These are phyloP conservation scores for Naganishia sp. DNA, from an alignment of 1,284 basidiomycete genomes.

Conservation along the genomic window DNA sequence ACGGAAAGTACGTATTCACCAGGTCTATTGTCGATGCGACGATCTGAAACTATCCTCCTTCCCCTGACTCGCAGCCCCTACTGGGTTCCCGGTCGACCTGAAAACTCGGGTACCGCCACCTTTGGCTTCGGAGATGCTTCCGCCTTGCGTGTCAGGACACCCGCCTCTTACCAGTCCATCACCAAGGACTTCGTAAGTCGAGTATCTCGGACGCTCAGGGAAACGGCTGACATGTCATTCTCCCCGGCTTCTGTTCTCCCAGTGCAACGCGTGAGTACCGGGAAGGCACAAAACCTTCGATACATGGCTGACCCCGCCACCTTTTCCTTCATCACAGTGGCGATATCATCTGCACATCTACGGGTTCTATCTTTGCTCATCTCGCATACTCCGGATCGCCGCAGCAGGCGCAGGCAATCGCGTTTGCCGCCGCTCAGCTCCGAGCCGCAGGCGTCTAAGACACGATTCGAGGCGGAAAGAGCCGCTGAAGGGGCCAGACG, in stretches of 20 bases:
- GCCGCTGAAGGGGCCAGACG: neutral
- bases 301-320: neutral
- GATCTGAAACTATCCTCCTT: neutral
- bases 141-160: conserved; percentile 3
- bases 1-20: conserved; percentile 17
- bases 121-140: conserved; percentile 19
- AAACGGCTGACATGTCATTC: neutral
- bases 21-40: too few relatives aligned
- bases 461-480: too few relatives aligned
- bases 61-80: conserved; percentile 6
- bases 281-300: neutral
- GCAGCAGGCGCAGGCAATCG: conserved; percentile 17
- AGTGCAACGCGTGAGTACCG: conserved; percentile 15
- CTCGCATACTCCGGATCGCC: conserved; percentile 22
- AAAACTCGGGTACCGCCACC: conserved; percentile 23
- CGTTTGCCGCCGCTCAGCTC: conserved; percentile 14
- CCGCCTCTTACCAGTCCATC: conserved; percentile 11
- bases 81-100: conserved; percentile 24
- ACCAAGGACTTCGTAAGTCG: conserved; percentile 25
- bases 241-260: neutral
- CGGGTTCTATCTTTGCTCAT: conserved; percentile 20
- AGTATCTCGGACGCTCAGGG: neutral
- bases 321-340: neutral
- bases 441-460: conserved; percentile 9
- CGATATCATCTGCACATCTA: conserved; percentile 26